These are phyloP conservation scores for Cairneyella variabilis DNA, from an alignment of 495 filamentous ascomycete species.

Conservation along the genomic window DNA sequence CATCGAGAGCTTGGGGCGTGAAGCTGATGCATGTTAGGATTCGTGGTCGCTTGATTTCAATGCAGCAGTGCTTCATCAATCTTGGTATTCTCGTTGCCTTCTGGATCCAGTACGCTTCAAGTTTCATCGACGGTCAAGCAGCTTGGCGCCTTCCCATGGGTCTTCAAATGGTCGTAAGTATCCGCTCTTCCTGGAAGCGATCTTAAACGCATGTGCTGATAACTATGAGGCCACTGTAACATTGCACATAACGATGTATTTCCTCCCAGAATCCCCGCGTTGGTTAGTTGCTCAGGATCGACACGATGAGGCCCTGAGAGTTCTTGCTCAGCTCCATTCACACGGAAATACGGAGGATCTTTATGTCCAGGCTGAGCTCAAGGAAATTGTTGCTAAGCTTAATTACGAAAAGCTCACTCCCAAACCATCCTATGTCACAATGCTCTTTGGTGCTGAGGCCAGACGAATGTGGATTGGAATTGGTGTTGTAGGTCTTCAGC, in stretches of 20 bases:
- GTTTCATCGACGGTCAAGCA: constrained; percentile 67
- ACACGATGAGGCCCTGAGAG: constrained; percentile 59
- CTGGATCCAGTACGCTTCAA: constrained; percentile 59
- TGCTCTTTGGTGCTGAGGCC: constrained; percentile 27
- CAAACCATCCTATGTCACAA: constrained; percentile 23
- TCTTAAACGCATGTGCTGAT: too few species aligned
- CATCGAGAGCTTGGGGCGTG: constrained; percentile 40
- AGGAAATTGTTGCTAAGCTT: constrained; percentile 39
- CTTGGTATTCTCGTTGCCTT: constrained; percentile 76
- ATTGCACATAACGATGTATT: constrained; percentile 48
- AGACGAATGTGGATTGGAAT: constrained; percentile 31
- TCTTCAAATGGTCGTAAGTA: constrained; percentile 53
- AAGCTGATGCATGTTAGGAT: constrained; percentile 33
- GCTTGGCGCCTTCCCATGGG: constrained; percentile 75
- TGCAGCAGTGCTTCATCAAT: constrained; percentile 54
- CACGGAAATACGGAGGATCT: constrained; percentile 31
- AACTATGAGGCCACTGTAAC: constrained; percentile 44
- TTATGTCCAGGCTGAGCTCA: constrained; percentile 25
- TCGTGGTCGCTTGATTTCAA: constrained; percentile 13
- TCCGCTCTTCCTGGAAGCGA: constrained; percentile 60
- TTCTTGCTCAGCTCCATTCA: constrained; percentile 60
- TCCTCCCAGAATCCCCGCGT: constrained; percentile 71
- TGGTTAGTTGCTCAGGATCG: constrained; percentile 66
- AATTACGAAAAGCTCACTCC: constrained; percentile 33
- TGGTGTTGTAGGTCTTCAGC: too few species aligned